Evolutionary conservation across 306 rosid genomes (phyloP), one percentile per base, ranked within the genome.

Genomic region (Sphenostylis stenocarpa): DNA sequence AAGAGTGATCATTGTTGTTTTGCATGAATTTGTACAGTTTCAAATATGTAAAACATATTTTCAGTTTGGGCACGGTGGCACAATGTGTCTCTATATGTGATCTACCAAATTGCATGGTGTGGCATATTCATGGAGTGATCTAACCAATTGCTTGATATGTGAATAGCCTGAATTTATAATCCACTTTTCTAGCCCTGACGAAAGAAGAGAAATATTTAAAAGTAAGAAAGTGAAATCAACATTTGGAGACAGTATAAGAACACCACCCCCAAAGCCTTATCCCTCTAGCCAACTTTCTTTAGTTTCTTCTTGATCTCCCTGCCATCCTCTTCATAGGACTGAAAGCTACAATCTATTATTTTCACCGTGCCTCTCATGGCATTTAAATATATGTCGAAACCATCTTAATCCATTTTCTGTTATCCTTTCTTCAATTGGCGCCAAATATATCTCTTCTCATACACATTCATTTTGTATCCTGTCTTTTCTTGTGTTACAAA

Each of bases 81-180:
- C 6, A 28, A 28, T 28, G 29, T 70, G 63, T 70, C 28, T 70
- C 10, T 26, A 47, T 47, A 48, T 2, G 31, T 52, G 62, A 49
- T 49, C 29, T 19, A 49, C 24, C 48, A 17, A 28, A 58, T 73
- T 48, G 15, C n/a, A 58, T 10, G 31, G 19, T 33, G 63, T 51
- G 17, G 61, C 21, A 11, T 51, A 19, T 44, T 61, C 51, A 26
- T 43, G 60, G 43, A 38, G 45, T 58, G 28, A 29, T 38, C 56
- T 43, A 28, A 43, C 70, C 58, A 58, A 39, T 44, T 26, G 70
- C 69, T 58, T 52, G 58, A 73, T 41, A 24, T 39, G 55, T 73
- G 56, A 58, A 60, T 24, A 12, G 51, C 23, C 49, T 53, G 68
- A 56, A 4, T 49, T 64, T 63, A 24, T 28, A 7, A 41, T 19